These are phyloP conservation scores for Niveomyces coronatus DNA, from an alignment of 2,329 filamentous ascomycete genomes.

Conservation along the genomic window DNA sequence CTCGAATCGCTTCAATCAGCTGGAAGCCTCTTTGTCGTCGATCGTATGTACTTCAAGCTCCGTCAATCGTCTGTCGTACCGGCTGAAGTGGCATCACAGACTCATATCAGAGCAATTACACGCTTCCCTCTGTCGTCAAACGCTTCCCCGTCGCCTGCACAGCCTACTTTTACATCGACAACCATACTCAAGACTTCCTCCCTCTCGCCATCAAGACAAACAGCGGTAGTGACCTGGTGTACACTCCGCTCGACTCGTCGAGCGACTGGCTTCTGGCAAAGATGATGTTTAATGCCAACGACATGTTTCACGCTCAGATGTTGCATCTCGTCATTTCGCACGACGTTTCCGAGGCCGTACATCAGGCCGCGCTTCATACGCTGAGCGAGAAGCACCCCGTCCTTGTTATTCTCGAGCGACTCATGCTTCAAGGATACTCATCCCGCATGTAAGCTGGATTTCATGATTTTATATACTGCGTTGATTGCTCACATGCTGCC, in stretches of 20 bases:
- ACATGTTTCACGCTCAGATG: conserved; percentile 34
- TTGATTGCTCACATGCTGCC: neutral
- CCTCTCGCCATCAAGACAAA: conserved; percentile 40
- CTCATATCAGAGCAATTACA: conserved; percentile 20
- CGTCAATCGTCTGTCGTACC: neutral
- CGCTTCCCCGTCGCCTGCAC: conserved; percentile 31
- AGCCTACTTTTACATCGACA: conserved; percentile 36
- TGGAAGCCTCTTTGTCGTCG: conserved; percentile 33
- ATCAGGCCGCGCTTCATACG: conserved; percentile 34
- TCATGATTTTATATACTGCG: neutral
- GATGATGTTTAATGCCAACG: conserved; percentile 37
- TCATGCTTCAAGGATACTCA: conserved; percentile 19
- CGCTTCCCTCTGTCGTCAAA: conserved; percentile 13
- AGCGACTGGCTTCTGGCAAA: conserved; percentile 43
- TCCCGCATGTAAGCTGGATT: conserved; percentile 7
- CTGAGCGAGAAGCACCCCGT: conserved; percentile 36
- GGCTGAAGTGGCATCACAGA: conserved; percentile 17
- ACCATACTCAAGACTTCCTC: conserved; percentile 30
- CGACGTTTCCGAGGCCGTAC: conserved; percentile 31
- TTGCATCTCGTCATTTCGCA: conserved; percentile 34
- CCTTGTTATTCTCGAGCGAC: conserved; percentile 23
- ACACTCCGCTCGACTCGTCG: conserved; percentile 32
- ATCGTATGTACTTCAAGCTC: conserved; percentile 15
- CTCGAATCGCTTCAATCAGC: conserved; percentile 21
- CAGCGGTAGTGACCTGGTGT: conserved; percentile 23